Evolutionary conservation across 495 filamentous ascomycete species (phyloP).

Genomic region (Aspergillus conjunctus): DNA sequence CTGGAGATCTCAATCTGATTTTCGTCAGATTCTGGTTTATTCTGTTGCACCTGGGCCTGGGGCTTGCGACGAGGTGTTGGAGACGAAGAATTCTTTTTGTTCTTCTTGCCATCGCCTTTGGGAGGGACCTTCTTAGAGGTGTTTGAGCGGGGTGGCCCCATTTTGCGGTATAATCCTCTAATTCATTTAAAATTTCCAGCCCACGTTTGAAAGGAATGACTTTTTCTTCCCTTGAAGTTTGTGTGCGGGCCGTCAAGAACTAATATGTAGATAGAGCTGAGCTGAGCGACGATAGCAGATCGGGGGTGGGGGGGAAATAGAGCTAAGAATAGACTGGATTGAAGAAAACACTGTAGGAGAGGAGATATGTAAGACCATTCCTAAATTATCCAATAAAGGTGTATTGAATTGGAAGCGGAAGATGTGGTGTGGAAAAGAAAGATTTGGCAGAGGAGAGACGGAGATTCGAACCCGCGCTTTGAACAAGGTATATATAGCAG

Average conservation of each 20-base stretch:
- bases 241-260: too few relatives aligned
- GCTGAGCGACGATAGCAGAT: too few relatives aligned
- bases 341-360: too few relatives aligned
- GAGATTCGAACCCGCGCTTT: conserved; percentile 5
- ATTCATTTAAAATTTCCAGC: neutral
- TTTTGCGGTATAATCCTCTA: neutral
- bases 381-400: neutral
- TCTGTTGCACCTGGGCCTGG: conserved; percentile 20
- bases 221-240: neutral
- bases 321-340: too few relatives aligned
- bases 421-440: neutral
- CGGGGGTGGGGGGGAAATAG: too few relatives aligned
- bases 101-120: conserved; percentile 16
- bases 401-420: neutral
- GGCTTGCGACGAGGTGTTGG: conserved; percentile 11
- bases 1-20: conserved; percentile 30
- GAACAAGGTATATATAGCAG: conserved; percentile 7
- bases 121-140: conserved; percentile 9
- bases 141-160: conserved; percentile 13
- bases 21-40: neutral
- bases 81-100: conserved; percentile 17
- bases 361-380: neutral
- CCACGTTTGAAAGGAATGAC: neutral
- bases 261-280: too few relatives aligned
- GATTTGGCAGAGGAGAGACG: neutral